These are phyloP conservation scores for Botrytis fabae DNA, from an alignment of 2,329 filamentous ascomycete species.

Conservation along the genomic window DNA sequence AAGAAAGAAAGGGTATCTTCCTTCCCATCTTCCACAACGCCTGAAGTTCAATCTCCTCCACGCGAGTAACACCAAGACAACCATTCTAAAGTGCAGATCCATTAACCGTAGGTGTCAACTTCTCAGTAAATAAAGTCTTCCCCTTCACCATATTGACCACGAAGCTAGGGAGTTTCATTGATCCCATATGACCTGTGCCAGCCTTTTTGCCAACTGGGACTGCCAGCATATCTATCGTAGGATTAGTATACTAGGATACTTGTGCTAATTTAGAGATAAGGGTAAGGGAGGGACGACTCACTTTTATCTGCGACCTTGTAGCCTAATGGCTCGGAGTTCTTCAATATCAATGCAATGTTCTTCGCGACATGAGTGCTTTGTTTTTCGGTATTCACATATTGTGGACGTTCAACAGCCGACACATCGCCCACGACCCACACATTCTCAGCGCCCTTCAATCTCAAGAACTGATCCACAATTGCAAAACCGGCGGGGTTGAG, in stretches of 20 bases:
- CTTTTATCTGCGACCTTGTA: conserved; percentile 29
- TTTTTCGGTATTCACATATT: conserved; percentile 30
- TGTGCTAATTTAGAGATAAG: neutral
- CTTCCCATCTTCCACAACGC: neutral
- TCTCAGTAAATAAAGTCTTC: conserved; percentile 37
- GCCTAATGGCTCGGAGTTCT: conserved; percentile 24
- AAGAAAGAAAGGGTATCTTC: conserved; percentile 1
- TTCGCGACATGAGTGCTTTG: conserved; percentile 35
- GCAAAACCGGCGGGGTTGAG: conserved; percentile 50
- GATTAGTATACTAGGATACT: neutral
- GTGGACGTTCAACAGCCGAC: conserved; percentile 31
- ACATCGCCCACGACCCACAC: conserved; percentile 39
- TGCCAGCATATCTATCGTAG: conserved; percentile 26
- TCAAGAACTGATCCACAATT: conserved; percentile 53
- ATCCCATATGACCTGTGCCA: conserved; percentile 38
- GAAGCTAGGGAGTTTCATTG: conserved; percentile 35
- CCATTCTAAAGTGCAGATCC: conserved; percentile 28
- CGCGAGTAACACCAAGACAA: neutral
- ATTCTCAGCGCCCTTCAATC: conserved; percentile 46
- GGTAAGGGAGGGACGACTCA: conserved; percentile 13
- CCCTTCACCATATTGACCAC: conserved; percentile 32
- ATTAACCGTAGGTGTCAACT: conserved; percentile 28
- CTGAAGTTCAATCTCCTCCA: too few relatives aligned
- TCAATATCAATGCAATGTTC: conserved; percentile 31
- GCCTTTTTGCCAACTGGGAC: conserved; percentile 46